Percentiles rank a stretch among this genome's conserved stretches.
Evolutionary conservation across 2,329 filamentous ascomycete species (phyloP).

Genomic region (Paraphoma chrysanthemicola): DNA sequence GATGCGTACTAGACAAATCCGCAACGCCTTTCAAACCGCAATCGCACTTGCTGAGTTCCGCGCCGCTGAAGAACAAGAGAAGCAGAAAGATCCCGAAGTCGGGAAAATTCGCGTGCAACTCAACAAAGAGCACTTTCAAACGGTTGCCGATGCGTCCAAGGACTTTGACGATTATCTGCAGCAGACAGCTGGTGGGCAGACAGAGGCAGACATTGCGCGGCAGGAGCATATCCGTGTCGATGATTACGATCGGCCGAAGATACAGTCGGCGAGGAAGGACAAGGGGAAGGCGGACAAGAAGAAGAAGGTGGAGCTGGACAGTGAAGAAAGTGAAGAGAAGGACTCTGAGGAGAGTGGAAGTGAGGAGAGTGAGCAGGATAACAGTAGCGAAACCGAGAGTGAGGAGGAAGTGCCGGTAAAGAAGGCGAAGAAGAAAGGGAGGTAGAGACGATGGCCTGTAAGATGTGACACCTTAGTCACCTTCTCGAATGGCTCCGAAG

Average conservation of each 20-base stretch:
- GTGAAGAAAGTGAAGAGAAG: not conserved
- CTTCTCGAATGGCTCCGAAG: too few relatives aligned
- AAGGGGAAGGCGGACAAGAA: not conserved
- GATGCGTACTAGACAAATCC: constrained; percentile 12
- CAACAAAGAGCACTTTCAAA: not conserved
- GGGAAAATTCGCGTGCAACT: not conserved
- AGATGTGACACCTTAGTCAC: too few relatives aligned
- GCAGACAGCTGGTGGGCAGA: not conserved
- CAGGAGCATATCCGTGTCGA: not conserved
- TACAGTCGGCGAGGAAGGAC: not conserved
- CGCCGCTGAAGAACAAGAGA: not conserved
- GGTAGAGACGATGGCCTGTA: not conserved
- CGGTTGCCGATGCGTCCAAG: not conserved
- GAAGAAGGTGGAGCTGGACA: not conserved
- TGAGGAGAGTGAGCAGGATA: not conserved
- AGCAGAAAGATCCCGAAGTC: not conserved
- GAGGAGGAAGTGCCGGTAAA: not conserved
- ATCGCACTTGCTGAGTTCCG: constrained; percentile 20
- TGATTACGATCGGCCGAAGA: not conserved
- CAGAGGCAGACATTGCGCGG: not conserved
- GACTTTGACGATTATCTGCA: not conserved
- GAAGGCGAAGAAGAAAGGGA: not conserved
- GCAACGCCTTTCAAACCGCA: constrained; percentile 30
- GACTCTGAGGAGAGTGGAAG: not conserved
- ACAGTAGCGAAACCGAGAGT: not conserved